Conservation (phyloP, 371 early-diverging fungal species). For the Zancudomyces culisetae region DNA sequence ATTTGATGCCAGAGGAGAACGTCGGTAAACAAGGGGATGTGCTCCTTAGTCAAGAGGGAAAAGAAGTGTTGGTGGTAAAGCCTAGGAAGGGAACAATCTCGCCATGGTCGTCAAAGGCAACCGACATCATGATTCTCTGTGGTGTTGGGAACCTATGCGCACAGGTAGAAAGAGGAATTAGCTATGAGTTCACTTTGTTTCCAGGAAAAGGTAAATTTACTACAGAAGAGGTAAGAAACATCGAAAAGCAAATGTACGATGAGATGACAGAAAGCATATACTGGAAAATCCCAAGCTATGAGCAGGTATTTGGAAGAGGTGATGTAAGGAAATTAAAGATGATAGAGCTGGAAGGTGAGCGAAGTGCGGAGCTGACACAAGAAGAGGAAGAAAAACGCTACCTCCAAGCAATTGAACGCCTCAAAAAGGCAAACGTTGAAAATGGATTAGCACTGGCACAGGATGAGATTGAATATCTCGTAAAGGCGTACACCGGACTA, state of each 20-base stretch:
- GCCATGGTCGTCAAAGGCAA: slow-evolving; percentile 98
- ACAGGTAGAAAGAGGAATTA: slow-evolving; percentile 74
- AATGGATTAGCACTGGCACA: slow-evolving; percentile 81
- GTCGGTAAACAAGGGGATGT: not conserved
- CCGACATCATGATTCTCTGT: slow-evolving; percentile 81
- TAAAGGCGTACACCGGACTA: slow-evolving; percentile 55
- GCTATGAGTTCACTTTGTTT: slow-evolving; percentile 29
- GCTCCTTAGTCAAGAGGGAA: no score
- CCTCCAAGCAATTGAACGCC: slow-evolving; percentile 30
- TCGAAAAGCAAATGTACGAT: slow-evolving; percentile 53
- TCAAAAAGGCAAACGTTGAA: slow-evolving; percentile 60
- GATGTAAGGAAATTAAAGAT: slow-evolving; percentile 53
- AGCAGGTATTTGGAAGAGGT: slow-evolving; percentile 53
- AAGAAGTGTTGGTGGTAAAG: slow-evolving; percentile 34
- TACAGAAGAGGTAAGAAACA: slow-evolving; percentile 6
- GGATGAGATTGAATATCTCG: slow-evolving; percentile 89
- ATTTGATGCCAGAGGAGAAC: not conserved
- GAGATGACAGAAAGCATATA: slow-evolving; percentile 79
- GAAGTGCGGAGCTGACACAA: not conserved
- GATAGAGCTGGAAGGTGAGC: slow-evolving; percentile 23
- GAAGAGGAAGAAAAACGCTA: slow-evolving; percentile 12
- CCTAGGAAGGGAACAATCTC: slow-evolving; percentile 90
- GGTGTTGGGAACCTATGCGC: slow-evolving; percentile 44
- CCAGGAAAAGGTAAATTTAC: not conserved
- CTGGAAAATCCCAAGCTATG: slow-evolving; percentile 34